These are phyloP conservation scores for Passalora sequoiae DNA, from an alignment of 2,329 filamentous ascomycete species.

Conservation along the genomic window DNA sequence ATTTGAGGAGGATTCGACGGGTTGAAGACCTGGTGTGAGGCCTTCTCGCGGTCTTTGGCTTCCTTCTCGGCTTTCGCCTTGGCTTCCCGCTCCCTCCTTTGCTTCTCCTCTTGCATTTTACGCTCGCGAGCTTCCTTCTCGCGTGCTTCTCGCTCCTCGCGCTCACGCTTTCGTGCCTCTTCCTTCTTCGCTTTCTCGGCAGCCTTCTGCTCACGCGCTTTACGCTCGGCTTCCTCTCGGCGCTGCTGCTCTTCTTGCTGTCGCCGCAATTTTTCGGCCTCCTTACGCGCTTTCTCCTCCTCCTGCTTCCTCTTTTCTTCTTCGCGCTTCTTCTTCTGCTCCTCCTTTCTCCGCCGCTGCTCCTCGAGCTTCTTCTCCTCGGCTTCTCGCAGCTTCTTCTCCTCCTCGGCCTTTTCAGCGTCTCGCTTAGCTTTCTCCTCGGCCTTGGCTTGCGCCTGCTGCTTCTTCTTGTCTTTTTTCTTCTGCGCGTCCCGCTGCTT, in stretches of 20 bases:
- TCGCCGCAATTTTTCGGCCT: slow-evolving; percentile 74
- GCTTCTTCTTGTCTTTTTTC: slow-evolving; percentile 86
- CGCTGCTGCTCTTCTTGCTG: slow-evolving; percentile 79
- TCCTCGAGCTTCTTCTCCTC: slow-evolving; percentile 78
- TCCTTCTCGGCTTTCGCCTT: slow-evolving; percentile 43
- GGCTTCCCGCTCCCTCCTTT: slow-evolving; percentile 59
- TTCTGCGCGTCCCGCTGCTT: slow-evolving; percentile 91
- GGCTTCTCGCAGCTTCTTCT: slow-evolving; percentile 67
- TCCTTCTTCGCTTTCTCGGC: slow-evolving; percentile 72
- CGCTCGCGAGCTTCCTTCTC: slow-evolving; percentile 73
- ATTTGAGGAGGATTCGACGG: slow-evolving; percentile 38
- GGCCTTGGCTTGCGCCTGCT: slow-evolving; percentile 82
- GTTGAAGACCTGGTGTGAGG: slow-evolving; percentile 38
- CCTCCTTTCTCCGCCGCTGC: slow-evolving; percentile 74
- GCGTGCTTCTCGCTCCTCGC: slow-evolving; percentile 55
- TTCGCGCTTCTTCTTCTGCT: slow-evolving; percentile 86
- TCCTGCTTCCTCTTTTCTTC: slow-evolving; percentile 85
- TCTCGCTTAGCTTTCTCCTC: slow-evolving; percentile 86
- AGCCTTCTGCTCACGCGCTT: slow-evolving; percentile 72
- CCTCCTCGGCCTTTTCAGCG: slow-evolving; percentile 82
- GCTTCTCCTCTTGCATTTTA: slow-evolving; percentile 53
- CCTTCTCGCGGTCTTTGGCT: slow-evolving; percentile 34
- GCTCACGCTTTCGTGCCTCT: slow-evolving; percentile 70
- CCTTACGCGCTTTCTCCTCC: slow-evolving; percentile 77
- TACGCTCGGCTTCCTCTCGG: slow-evolving; percentile 80